Evolutionary conservation across 1,139 yeast genomes (phyloP).

Genomic region (Taphrina flavorubra): DNA sequence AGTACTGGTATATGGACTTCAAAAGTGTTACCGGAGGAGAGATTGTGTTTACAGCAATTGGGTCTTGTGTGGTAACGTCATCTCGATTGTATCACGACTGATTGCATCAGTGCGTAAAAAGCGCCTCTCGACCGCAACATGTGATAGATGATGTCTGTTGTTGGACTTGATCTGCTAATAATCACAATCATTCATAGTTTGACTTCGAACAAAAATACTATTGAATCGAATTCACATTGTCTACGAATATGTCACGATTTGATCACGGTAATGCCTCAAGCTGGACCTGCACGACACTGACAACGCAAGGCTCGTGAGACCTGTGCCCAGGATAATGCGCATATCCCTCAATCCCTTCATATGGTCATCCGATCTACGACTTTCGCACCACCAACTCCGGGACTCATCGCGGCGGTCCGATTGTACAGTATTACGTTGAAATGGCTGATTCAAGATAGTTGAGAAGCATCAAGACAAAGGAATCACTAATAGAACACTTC

Average conservation of each 20-base stretch:
- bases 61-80: too few species aligned
- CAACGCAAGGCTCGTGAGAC: neutral
- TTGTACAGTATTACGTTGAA: neutral
- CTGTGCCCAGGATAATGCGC: neutral
- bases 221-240: neutral
- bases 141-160: neutral
- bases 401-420: neutral
- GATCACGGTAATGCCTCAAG: neutral
- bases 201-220: neutral
- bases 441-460: neutral
- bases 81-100: too few species aligned
- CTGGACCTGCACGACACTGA: neutral
- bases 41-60: too few species aligned
- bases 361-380: neutral
- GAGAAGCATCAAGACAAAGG: neutral
- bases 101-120: too few species aligned
- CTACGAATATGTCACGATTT: neutral
- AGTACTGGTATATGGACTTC: too few species aligned
- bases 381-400: neutral
- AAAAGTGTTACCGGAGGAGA: too few species aligned
- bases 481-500: neutral
- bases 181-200: neutral
- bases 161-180: neutral
- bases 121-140: neutral
- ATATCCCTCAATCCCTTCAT: neutral